Conservation (phyloP, 2,329 filamentous ascomycete genomes). For the Bipolaris victoriae region DNA sequence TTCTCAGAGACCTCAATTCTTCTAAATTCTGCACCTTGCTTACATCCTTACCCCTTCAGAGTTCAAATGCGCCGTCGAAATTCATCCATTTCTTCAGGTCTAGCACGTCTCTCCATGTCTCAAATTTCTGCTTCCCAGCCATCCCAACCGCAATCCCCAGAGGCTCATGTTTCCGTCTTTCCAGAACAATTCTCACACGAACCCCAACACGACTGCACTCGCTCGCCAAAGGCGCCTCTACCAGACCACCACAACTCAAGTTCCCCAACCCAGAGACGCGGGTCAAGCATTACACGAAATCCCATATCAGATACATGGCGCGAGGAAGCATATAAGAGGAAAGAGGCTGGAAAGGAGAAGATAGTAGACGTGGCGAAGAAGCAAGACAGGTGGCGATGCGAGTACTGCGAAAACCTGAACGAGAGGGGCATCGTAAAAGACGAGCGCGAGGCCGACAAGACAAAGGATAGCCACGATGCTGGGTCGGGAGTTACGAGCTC, state of each 20-base stretch:
- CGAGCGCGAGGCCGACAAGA: too few relatives aligned
- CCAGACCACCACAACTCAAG: slow-evolving; percentile 5
- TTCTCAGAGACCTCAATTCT: background rate
- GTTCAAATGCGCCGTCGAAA: background rate
- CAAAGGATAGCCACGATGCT: background rate
- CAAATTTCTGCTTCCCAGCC: slow-evolving; percentile 1
- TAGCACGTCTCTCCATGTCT: background rate
- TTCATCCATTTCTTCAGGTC: slow-evolving; percentile 5
- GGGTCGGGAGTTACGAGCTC: background rate
- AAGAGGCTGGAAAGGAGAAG: background rate
- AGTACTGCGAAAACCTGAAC: slow-evolving; percentile 11
- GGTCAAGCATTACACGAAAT: slow-evolving; percentile 6
- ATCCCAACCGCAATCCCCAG: background rate
- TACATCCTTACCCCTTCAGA: background rate
- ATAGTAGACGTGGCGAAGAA: slow-evolving; percentile 2
- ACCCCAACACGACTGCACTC: slow-evolving; percentile 5
- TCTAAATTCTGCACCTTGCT: background rate
- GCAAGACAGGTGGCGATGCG: slow-evolving; percentile 13
- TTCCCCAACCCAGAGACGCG: slow-evolving; percentile 8
- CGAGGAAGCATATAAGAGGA: slow-evolving; percentile 13
- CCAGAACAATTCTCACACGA: slow-evolving; percentile 5
- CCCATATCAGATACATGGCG: slow-evolving; percentile 14
- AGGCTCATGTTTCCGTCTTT: slow-evolving; percentile 1
- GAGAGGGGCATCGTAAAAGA: background rate
- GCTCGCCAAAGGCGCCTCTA: slow-evolving; percentile 3